phyloP scores from a whole-genome alignment of 2,329 filamentous ascomycete genomes.

The Metarhizium brunneum region DNA sequence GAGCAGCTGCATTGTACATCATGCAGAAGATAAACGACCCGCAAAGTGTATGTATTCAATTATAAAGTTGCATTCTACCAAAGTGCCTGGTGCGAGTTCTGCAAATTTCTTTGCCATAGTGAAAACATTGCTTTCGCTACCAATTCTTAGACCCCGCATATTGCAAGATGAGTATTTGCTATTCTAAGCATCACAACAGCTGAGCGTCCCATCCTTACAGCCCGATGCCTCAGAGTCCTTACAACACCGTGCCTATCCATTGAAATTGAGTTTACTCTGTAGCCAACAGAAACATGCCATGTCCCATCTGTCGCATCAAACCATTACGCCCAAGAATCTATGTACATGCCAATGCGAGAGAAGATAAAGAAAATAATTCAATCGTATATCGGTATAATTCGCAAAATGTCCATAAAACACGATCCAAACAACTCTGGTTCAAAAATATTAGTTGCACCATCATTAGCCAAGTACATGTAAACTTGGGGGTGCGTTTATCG shows the following conservation, averaged over 20 bases:
- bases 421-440: background rate
- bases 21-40: background rate
- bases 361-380: too few species aligned
- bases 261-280: background rate
- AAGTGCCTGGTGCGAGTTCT: background rate
- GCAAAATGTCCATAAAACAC: background rate
- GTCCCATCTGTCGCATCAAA: background rate
- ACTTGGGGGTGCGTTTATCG: slow-evolving; percentile 3
- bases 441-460: background rate
- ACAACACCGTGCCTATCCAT: background rate
- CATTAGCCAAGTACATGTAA: background rate
- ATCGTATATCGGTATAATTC: background rate
- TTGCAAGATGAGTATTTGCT: background rate
- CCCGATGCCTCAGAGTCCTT: background rate
- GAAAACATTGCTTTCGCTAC: background rate
- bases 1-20: too few species aligned
- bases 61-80: background rate
- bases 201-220: background rate
- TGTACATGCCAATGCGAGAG: slow-evolving; percentile 1
- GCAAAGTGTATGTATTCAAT: background rate
- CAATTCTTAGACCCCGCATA: background rate
- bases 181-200: background rate
- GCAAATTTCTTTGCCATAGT: background rate
- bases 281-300: background rate
- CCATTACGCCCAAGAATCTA: slow-evolving; percentile 1